Conservation (phyloP, 2,329 filamentous ascomycete species). For the Biscogniauxia marginata region DNA sequence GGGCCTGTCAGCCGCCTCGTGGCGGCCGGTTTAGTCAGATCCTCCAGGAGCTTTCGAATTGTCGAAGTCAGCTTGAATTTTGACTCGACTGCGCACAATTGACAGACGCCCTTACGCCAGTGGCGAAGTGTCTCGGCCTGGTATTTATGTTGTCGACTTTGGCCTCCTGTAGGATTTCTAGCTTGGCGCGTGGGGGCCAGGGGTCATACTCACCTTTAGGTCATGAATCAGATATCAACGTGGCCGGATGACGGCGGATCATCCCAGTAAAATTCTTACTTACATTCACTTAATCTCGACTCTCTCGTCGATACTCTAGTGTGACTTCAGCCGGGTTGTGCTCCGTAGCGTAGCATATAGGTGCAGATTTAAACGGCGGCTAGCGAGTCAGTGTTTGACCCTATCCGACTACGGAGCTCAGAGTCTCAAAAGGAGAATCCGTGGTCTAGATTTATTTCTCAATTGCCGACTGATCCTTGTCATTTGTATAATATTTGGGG, state of each 20-base stretch:
- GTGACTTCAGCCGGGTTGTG: background rate
- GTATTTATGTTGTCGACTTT: background rate
- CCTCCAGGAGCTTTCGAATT: background rate
- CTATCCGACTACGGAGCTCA: background rate
- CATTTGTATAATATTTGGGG: background rate
- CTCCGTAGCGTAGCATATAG: background rate
- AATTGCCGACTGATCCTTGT: background rate
- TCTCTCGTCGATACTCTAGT: background rate
- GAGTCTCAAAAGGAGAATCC: background rate
- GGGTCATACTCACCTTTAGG: background rate
- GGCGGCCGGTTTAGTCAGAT: background rate
- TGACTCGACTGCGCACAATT: background rate
- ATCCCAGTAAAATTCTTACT: background rate
- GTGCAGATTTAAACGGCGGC: background rate
- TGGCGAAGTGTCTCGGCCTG: background rate
- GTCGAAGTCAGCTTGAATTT: background rate
- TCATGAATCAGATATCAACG: background rate
- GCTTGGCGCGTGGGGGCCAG: background rate
- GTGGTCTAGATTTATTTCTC: background rate
- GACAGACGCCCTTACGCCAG: too few species aligned
- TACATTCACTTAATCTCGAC: background rate
- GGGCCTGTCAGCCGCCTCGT: background rate
- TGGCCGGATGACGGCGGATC: background rate
- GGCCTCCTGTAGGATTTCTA: background rate
- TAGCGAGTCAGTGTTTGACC: background rate